Percentiles rank a stretch among this genome's conserved stretches.
These are phyloP conservation scores for Erythrophleum fordii DNA, from an alignment of 306 rosid species.

Conservation along the genomic window DNA sequence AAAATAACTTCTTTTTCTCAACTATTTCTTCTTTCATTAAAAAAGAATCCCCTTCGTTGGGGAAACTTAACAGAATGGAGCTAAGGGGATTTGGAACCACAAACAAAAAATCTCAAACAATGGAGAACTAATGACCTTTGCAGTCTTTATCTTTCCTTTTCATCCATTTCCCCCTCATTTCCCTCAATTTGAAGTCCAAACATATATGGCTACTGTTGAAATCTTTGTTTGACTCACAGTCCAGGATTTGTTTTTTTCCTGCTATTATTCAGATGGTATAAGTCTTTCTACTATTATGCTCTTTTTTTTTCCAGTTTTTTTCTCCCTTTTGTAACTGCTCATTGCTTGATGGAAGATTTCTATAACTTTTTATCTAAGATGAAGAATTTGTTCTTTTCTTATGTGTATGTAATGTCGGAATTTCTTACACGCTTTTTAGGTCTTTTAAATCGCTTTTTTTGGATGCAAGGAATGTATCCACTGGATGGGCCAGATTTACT, in stretches of 20 bases:
- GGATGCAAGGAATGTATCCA: constrained; percentile 91
- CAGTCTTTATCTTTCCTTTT: neutral
- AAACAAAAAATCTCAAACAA: neutral
- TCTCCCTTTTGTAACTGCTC: neutral
- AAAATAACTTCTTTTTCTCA: neutral
- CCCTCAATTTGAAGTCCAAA: neutral
- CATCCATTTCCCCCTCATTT: neutral
- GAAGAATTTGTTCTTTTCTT: neutral
- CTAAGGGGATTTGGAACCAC: neutral
- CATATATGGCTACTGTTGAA: neutral
- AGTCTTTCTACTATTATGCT: neutral
- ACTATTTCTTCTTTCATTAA: neutral
- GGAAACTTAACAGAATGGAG: neutral
- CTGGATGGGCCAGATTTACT: constrained; percentile 58
- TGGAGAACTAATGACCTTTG: neutral
- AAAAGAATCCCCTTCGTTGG: neutral
- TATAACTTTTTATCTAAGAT: neutral
- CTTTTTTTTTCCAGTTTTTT: neutral
- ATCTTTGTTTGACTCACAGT: neutral
- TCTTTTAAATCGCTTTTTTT: constrained; percentile 74
- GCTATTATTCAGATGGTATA: neutral
- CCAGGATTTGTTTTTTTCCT: neutral
- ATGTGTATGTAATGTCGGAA: constrained; percentile 6
- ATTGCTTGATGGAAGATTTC: constrained; percentile 19
- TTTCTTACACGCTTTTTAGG: constrained; percentile 53